Conservation (phyloP, 2,329 filamentous ascomycete species). For the Nemania sp. region DNA sequence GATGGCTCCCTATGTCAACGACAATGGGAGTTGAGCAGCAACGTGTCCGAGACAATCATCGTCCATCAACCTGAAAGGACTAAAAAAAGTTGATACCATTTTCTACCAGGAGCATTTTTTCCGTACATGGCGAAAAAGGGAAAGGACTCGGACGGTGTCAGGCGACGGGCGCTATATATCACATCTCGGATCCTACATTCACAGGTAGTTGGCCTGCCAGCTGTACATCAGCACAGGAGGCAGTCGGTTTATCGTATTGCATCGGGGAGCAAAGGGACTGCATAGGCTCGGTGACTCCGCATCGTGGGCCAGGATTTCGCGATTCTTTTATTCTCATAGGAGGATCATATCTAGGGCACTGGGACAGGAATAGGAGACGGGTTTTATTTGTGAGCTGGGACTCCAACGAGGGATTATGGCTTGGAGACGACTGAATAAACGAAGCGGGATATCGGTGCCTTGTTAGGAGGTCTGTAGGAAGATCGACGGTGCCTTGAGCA, state of each 20-base stretch:
- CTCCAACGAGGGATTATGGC: conserved; percentile 3
- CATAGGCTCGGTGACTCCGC: conserved; percentile 26
- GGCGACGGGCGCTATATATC: conserved; percentile 27
- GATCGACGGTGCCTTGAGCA: not conserved
- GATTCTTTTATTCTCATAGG: conserved; percentile 15
- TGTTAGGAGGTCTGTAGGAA: conserved; percentile 2
- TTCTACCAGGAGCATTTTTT: conserved; percentile 22
- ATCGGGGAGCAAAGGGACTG: conserved; percentile 25
- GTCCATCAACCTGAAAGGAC: conserved; percentile 3
- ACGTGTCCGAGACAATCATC: conserved; percentile 8
- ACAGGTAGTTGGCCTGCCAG: conserved; percentile 11
- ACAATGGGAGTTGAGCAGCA: conserved; percentile 12
- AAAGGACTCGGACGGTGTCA: conserved; percentile 15
- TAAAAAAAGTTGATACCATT: conserved; percentile 18
- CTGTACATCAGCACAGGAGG: conserved; percentile 9
- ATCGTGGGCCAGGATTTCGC: conserved; percentile 24
- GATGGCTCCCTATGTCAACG: conserved; percentile 10
- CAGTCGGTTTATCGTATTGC: conserved; percentile 26
- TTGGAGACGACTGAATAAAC: conserved; percentile 7
- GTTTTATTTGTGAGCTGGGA: conserved; percentile 10
- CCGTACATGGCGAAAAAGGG: conserved; percentile 25
- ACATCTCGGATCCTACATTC: conserved; percentile 20
- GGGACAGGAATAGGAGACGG: conserved; percentile 11
- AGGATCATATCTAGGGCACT: conserved; percentile 11
- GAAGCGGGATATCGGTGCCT: not conserved